Conservation (phyloP, 2,329 filamentous ascomycete species). For the Cordyceps tenuipes region DNA sequence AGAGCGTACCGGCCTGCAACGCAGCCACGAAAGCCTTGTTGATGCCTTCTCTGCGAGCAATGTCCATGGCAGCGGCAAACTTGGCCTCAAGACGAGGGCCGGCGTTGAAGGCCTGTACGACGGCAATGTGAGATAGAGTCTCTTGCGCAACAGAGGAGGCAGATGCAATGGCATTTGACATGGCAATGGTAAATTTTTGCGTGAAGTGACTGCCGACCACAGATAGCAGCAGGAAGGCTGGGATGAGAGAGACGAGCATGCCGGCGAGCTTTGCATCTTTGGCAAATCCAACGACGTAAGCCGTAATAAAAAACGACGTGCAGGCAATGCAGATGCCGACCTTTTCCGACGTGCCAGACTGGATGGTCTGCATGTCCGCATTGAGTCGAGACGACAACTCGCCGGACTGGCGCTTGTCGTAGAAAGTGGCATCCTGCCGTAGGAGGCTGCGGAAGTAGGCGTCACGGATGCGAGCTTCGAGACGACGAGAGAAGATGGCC, state of each 20-base stretch:
- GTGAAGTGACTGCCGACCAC: constrained; percentile 46
- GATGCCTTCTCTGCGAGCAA: constrained; percentile 42
- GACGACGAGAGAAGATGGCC: constrained; percentile 54
- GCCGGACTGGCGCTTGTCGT: constrained; percentile 53
- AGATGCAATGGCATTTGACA: constrained; percentile 45
- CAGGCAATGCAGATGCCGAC: constrained; percentile 56
- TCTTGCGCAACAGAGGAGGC: constrained; percentile 57
- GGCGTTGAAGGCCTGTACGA: constrained; percentile 57
- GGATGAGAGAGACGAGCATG: constrained; percentile 55
- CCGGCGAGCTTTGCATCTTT: constrained; percentile 54
- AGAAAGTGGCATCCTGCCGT: constrained; percentile 54
- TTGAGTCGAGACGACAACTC: constrained; percentile 57
- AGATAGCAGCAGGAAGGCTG: constrained; percentile 53
- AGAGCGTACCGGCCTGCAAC: constrained; percentile 51
- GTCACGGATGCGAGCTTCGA: constrained; percentile 55
- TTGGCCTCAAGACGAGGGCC: constrained; percentile 49
- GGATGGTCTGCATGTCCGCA: constrained; percentile 57
- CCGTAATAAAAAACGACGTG: constrained; percentile 57
- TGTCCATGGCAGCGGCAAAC: constrained; percentile 44
- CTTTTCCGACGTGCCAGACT: constrained; percentile 62
- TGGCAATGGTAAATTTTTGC: constrained; percentile 39
- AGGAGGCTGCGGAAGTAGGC: constrained; percentile 51
- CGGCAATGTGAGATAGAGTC: constrained; percentile 48
- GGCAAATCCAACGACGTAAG: constrained; percentile 59
- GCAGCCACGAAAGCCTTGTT: constrained; percentile 51